These are phyloP conservation scores for Sechiopsis laciniata DNA, from an alignment of 306 rosid genomes.

Conservation along the genomic window DNA sequence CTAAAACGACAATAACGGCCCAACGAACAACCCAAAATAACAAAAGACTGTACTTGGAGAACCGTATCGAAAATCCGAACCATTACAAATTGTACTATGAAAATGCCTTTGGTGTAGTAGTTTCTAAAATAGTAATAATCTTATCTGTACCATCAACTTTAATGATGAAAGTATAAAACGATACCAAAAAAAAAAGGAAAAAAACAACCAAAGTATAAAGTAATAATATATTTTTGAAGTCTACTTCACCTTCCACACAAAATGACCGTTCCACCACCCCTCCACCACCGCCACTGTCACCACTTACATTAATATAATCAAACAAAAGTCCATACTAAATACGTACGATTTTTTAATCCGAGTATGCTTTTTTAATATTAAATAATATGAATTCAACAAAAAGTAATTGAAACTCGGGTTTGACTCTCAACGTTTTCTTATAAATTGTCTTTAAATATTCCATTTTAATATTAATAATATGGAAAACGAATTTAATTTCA, in stretches of 20 bases:
- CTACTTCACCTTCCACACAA: conserved; percentile 3
- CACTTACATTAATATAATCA: background rate
- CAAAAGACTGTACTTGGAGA: too few relatives aligned
- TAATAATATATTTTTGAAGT: background rate
- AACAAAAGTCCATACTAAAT: background rate
- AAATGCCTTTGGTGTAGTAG: too few relatives aligned
- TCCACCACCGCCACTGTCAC: conserved; percentile 16
- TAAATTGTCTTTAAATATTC: background rate
- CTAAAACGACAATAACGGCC: too few relatives aligned
- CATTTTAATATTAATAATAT: background rate
- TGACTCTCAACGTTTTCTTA: background rate
- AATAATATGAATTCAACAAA: background rate
- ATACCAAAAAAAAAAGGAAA: too few relatives aligned
- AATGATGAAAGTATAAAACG: too few relatives aligned
- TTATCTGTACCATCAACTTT: too few relatives aligned
- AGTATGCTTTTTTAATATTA: background rate
- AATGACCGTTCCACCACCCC: conserved; percentile 2
- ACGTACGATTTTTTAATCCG: background rate
- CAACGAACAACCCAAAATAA: too few relatives aligned
- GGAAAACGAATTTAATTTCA: background rate
- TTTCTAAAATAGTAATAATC: too few relatives aligned
- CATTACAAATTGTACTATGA: too few relatives aligned
- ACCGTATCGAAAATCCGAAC: too few relatives aligned
- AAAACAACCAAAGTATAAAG: too few relatives aligned
- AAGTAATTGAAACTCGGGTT: background rate